Evolutionary conservation across 1,139 yeast genomes (phyloP).

Genomic region (Saccharomyces hybrid): DNA sequence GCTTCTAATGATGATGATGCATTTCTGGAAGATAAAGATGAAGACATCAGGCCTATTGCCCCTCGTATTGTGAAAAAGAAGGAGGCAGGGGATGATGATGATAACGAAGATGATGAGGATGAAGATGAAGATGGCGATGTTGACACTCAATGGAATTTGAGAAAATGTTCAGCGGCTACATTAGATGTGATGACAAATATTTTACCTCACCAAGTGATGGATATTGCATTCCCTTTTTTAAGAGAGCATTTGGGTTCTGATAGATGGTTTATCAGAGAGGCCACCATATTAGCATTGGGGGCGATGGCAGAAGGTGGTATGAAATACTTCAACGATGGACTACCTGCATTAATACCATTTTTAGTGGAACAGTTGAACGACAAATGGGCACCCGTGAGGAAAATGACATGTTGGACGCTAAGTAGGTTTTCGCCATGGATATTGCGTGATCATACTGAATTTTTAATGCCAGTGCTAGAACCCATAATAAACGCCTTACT

Average conservation of each 20-base stretch:
- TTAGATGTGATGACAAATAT: slow-evolving; percentile 70
- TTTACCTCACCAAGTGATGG: slow-evolving; percentile 61
- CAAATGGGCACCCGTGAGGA: slow-evolving; percentile 76
- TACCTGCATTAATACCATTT: slow-evolving; percentile 79
- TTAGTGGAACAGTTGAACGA: slow-evolving; percentile 74
- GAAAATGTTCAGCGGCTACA: slow-evolving; percentile 93
- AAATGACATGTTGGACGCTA: slow-evolving; percentile 91
- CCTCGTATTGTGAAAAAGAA: slow-evolving; percentile 52
- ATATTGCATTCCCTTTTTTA: slow-evolving; percentile 63
- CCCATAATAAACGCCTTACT: slow-evolving; percentile 67
- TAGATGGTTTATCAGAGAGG: slow-evolving; percentile 87
- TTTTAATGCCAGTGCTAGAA: slow-evolving; percentile 70
- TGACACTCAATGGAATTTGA: slow-evolving; percentile 71
- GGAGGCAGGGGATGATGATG: slow-evolving; percentile 15
- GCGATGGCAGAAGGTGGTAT: slow-evolving; percentile 89
- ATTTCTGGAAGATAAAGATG: slow-evolving; percentile 65
- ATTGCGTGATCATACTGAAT: slow-evolving; percentile 56
- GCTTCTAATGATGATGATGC: slow-evolving; percentile 61
- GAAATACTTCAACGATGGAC: slow-evolving; percentile 58
- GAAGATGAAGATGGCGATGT: slow-evolving; percentile 5
- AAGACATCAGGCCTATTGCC: slow-evolving; percentile 78
- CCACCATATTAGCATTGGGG: slow-evolving; percentile 89
- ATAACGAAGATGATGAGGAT: no score
- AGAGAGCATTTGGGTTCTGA: slow-evolving; percentile 60
- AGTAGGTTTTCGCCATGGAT: slow-evolving; percentile 84